Evolutionary conservation across 129 eudicot species (phyloP).

Genomic region (sunflower (Helianthus annuus)): DNA sequence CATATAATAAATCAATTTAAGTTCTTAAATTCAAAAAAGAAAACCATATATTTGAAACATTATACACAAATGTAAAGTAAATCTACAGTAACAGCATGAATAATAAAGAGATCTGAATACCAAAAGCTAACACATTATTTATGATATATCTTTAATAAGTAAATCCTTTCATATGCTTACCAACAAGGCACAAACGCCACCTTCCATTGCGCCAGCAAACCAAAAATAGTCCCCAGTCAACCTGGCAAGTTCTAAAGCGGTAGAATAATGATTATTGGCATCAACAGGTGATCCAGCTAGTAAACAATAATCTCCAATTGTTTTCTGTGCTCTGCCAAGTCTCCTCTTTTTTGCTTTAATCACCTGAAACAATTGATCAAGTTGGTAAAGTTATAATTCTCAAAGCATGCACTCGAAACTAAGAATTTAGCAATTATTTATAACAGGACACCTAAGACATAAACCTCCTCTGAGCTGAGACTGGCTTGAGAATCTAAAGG

Average conservation of each 20-base stretch:
- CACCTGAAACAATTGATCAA: conserved; percentile 51
- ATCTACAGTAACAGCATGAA: conserved; percentile 12
- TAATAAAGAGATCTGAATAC: not conserved
- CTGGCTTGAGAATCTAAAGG: conserved; percentile 99
- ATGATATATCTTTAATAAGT: not conserved
- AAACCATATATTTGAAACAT: conserved; percentile 3
- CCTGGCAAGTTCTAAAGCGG: conserved; percentile 87
- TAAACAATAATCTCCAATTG: conserved; percentile 94
- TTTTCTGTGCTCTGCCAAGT: conserved; percentile 97
- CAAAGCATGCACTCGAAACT: conserved; percentile 16
- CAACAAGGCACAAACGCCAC: conserved; percentile 98
- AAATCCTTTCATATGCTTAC: conserved; percentile 49
- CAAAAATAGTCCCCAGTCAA: conserved; percentile 94
- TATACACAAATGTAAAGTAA: not conserved
- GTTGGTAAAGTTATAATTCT: conserved; percentile 26
- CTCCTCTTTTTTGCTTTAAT: conserved; percentile 92
- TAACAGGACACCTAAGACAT: conserved; percentile 86
- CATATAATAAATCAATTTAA: conserved; percentile 7
- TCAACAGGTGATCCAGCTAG: conserved; percentile 98
- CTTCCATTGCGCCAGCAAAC: conserved; percentile 99
- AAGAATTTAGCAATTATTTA: conserved; percentile 35
- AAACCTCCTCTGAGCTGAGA: conserved; percentile 99
- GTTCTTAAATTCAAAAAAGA: not conserved
- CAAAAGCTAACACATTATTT: conserved; percentile 14
- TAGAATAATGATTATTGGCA: conserved; percentile 95